Evolutionary conservation across 1,139 yeast genomes (phyloP).

Genomic region (Nakaseomyces glabratus): DNA sequence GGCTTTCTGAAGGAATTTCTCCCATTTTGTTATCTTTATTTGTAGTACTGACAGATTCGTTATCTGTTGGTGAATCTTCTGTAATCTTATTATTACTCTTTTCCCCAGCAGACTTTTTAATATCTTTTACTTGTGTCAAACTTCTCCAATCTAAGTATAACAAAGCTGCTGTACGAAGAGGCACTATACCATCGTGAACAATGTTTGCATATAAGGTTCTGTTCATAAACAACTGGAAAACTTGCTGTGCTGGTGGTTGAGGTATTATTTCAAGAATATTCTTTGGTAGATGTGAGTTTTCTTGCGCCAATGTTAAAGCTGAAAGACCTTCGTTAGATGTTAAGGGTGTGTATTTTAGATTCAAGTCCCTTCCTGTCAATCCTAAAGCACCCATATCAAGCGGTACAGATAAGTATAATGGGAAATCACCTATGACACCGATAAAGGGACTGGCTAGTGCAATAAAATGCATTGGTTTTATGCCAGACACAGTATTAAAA

Average conservation of each 20-base stretch:
- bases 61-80: constrained; percentile 4
- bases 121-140: constrained; percentile 40
- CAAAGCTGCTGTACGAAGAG: constrained; percentile 49
- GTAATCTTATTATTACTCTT: background rate
- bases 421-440: constrained; percentile 55
- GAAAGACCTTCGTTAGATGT: constrained; percentile 23
- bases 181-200: constrained; percentile 54
- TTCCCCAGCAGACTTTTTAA: constrained; percentile 27
- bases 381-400: constrained; percentile 57
- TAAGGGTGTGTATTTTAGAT: constrained; percentile 34
- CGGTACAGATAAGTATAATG: constrained; percentile 48
- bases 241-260: constrained; percentile 42
- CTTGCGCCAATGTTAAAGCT: constrained; percentile 10
- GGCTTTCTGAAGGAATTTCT: constrained; percentile 32
- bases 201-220: constrained; percentile 52
- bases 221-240: constrained; percentile 40
- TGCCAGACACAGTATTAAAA: constrained; percentile 33
- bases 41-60: constrained; percentile 1
- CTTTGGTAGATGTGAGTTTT: constrained; percentile 20
- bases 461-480: constrained; percentile 48
- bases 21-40: constrained; percentile 18
- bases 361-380: constrained; percentile 54
- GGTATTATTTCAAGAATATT: constrained; percentile 48
- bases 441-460: constrained; percentile 54
- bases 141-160: constrained; percentile 54